Base-by-base conservation (phyloP, 768 basidiomycete genomes). In the Austroboletus festivus region DNA sequence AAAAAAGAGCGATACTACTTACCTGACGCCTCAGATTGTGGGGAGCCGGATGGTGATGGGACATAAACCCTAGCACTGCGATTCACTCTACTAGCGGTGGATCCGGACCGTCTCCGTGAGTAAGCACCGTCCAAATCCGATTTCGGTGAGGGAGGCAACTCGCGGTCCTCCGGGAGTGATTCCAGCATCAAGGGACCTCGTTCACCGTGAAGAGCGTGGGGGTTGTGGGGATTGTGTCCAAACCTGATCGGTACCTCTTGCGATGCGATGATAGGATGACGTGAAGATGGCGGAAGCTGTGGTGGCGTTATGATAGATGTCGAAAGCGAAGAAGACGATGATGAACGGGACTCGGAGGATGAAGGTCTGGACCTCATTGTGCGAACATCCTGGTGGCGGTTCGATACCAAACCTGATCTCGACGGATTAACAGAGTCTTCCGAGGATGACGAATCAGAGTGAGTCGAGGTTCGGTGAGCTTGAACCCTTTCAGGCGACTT, bases 111-210 rank as follows among this genome's bases (percentile, higher is more conserved):
- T 16, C 57, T 62, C 38, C 57, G 64, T 2, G 45, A 34, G 5
- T 46, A 60, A 18, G 41, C 45, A 1, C 13, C 18, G 23, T 51
- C 34, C 3, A 44, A 3, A 38, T 42, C 47, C 4, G 58, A 37
- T 43, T 58, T 58, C 7, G 48, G 38, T 0, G 64, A 46, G 13
- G 61, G 50, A 21, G 58, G 48, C 35, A 76, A 58, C 47, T 81
- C 78, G 8, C 68, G 60, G 42, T 72, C 79, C 51, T 84, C 81
- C 4, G 76, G 81, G 2, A 82, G 71, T 6, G 76, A 70, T 47
- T 76, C 73, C 40, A 84, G 63, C 5, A 51, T 51, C 33, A 54
- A 52, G 4, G 60, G 39, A 13, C 38, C 41, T 33, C 56, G 53
- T 35, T 67, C 65, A 16, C 44, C 33, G 4, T 42, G 26, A 9